These are phyloP conservation scores for Cryomyces antarcticus DNA, from an alignment of 495 filamentous ascomycete species.

Conservation along the genomic window DNA sequence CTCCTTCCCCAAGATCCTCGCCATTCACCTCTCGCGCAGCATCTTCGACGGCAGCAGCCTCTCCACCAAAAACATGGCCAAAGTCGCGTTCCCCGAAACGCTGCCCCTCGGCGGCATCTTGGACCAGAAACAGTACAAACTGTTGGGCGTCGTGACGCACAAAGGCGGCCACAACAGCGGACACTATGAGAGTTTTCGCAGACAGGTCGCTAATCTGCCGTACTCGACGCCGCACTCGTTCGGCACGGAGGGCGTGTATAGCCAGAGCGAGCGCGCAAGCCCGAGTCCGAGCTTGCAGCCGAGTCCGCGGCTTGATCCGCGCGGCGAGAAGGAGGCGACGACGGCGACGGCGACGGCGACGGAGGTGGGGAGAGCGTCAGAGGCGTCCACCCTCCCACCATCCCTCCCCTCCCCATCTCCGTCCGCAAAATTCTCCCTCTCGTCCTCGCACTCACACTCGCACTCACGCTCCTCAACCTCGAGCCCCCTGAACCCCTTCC, in stretches of 20 bases:
- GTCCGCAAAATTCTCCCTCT: neutral
- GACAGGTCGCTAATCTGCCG: constrained; percentile 48
- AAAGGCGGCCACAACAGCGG: constrained; percentile 92
- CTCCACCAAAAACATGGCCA: constrained; percentile 83
- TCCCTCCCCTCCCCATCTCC: constrained; percentile 2
- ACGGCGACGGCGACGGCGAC: neutral
- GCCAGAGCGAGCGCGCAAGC: constrained; percentile 24
- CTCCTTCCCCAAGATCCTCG: constrained; percentile 67
- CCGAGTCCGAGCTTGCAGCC: constrained; percentile 23
- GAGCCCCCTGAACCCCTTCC: neutral
- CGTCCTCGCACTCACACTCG: constrained; percentile 5
- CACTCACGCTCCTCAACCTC: neutral
- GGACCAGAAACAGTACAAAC: constrained; percentile 56
- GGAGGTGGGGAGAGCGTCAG: neutral
- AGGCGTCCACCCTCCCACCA: neutral
- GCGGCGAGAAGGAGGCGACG: constrained; percentile 8
- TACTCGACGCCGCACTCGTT: constrained; percentile 68
- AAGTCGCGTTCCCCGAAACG: constrained; percentile 74
- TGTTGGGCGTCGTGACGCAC: constrained; percentile 78
- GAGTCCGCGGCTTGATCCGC: constrained; percentile 18
- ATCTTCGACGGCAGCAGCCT: constrained; percentile 56
- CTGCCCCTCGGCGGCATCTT: constrained; percentile 64
- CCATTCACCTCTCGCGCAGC: constrained; percentile 80
- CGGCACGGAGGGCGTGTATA: constrained; percentile 47
- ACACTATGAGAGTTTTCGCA: constrained; percentile 90